Conservation (phyloP, 2,329 filamentous ascomycete species). For the Blumeria graminis region DNA sequence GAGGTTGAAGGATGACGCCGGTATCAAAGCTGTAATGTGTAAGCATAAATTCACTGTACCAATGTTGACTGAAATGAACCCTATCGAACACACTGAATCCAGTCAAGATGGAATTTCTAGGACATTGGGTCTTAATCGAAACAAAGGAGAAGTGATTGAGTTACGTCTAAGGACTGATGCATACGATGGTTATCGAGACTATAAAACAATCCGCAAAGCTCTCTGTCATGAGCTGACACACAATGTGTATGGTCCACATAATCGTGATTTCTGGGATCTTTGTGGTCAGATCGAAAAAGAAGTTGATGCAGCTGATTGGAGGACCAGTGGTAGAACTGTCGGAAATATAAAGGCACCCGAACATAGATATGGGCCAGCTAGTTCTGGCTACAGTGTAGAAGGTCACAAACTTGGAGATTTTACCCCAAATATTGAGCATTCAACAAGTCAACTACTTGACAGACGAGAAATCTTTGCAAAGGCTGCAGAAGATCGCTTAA, state of each 20-base stretch:
- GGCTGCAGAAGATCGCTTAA: slow-evolving; percentile 38
- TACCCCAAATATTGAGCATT: slow-evolving; percentile 32
- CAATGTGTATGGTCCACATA: slow-evolving; percentile 68
- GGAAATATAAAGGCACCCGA: slow-evolving; percentile 33
- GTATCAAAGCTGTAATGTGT: slow-evolving; percentile 63
- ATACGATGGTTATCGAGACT: slow-evolving; percentile 82
- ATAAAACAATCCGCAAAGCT: slow-evolving; percentile 73
- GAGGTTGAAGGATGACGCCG: slow-evolving; percentile 57
- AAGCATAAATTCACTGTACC: slow-evolving; percentile 68
- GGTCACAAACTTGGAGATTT: slow-evolving; percentile 39
- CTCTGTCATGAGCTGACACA: slow-evolving; percentile 90
- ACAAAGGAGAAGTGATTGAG: slow-evolving; percentile 75
- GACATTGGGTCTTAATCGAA: slow-evolving; percentile 69
- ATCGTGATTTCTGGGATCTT: slow-evolving; percentile 71
- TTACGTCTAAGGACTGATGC: slow-evolving; percentile 76
- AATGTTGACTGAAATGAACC: slow-evolving; percentile 88
- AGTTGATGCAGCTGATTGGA: slow-evolving; percentile 62
- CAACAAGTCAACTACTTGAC: slow-evolving; percentile 25
- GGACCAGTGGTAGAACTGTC: slow-evolving; percentile 38
- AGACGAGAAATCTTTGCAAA: slow-evolving; percentile 52
- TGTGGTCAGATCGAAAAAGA: slow-evolving; percentile 72
- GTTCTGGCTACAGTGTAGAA: slow-evolving; percentile 42
- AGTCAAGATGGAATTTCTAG: slow-evolving; percentile 50
- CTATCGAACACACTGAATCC: slow-evolving; percentile 45
- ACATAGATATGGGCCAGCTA: slow-evolving; percentile 18